Evolutionary conservation across 108 stramenopile species (phyloP).

Genomic region (Chaetoceros muelleri): DNA sequence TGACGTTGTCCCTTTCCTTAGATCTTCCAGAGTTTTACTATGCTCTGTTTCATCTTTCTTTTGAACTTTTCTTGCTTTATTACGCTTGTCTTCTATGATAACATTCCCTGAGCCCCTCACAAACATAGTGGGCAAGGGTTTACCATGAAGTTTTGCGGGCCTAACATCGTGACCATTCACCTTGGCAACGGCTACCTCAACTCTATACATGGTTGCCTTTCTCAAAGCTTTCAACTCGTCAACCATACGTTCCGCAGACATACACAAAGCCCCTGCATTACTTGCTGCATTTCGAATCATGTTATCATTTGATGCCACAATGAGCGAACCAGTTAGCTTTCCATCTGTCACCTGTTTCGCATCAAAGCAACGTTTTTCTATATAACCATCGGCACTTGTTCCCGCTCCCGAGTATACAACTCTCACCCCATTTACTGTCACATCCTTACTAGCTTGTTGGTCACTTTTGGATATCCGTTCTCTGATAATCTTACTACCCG

Average conservation of each 20-base stretch:
- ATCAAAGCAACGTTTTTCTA: slow-evolving; percentile 53
- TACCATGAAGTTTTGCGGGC: slow-evolving; percentile 44
- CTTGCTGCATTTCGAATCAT: slow-evolving; percentile 65
- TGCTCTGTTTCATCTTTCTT: background rate
- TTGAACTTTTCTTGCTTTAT: slow-evolving; percentile 16
- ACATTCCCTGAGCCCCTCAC: slow-evolving; percentile 38
- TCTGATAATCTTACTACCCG: slow-evolving; percentile 10
- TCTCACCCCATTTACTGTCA: slow-evolving; percentile 54
- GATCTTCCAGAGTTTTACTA: background rate
- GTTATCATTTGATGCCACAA: slow-evolving; percentile 69
- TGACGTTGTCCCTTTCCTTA: background rate
- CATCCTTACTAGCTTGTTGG: slow-evolving; percentile 12
- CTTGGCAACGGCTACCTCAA: slow-evolving; percentile 63
- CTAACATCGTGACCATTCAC: slow-evolving; percentile 52
- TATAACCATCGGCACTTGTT: slow-evolving; percentile 66
- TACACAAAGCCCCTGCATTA: slow-evolving; percentile 62
- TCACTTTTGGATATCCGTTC: slow-evolving; percentile 18
- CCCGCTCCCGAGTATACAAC: slow-evolving; percentile 59
- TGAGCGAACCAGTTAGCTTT: slow-evolving; percentile 45
- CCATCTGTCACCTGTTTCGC: slow-evolving; percentile 67
- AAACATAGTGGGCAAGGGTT: slow-evolving; percentile 14
- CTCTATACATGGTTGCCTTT: slow-evolving; percentile 49
- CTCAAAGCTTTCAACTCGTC: slow-evolving; percentile 72
- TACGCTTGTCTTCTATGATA: slow-evolving; percentile 58
- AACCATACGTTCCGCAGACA: slow-evolving; percentile 61